Evolutionary conservation across 176 grass and related monocot genomes (phyloP), one percentile per base, ranked within the genome.

Genomic region (Tillandsia leiboldiana): DNA sequence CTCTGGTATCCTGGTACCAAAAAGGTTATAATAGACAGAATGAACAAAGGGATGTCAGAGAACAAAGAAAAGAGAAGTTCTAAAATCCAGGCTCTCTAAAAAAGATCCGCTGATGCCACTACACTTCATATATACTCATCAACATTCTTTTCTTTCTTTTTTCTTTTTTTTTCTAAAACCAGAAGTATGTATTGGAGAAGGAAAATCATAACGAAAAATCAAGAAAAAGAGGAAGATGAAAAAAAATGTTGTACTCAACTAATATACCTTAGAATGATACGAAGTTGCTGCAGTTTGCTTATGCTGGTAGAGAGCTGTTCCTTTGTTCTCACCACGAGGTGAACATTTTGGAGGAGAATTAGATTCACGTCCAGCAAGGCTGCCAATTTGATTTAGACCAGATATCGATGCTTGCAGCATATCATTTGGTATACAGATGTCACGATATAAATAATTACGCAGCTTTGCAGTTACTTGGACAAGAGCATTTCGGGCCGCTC

Each of bases 401-500:
- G 52, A 23, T 7, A 59, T n/a, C 13, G 65, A 62, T 10, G 53
- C 17, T 51, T 52, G 75, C n/a, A 69, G 28, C 12, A 47, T 61
- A 77, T 87, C 80, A 56, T 82, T 89, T 42, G 75, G 75, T 71
- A 51, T 82, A 66, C 80, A 78, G 79, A 77, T 79, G 61, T 93
- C 94, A 26, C 79, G 84, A 71, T 81, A 99, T 58, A 92, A 20
- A 73, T 79, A 90, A 92, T 84, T 87, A 26, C 82, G 83, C 77
- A 99, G 62, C 67, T 90, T 99, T 48, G 71, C 62, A 73, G 94
- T 93, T 62, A 99, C 79, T 73, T 93, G 87, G 63, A 93, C 53
- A 18, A 99, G 86, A 72, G 94, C 94, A 83, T 90, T 92, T 26
- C 94, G 77, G 51, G 94, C 94, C 78, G 86, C 86, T 87, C 84